Conservation (phyloP, 2,329 filamentous ascomycete species). For the Cladosporium oxysporum region DNA sequence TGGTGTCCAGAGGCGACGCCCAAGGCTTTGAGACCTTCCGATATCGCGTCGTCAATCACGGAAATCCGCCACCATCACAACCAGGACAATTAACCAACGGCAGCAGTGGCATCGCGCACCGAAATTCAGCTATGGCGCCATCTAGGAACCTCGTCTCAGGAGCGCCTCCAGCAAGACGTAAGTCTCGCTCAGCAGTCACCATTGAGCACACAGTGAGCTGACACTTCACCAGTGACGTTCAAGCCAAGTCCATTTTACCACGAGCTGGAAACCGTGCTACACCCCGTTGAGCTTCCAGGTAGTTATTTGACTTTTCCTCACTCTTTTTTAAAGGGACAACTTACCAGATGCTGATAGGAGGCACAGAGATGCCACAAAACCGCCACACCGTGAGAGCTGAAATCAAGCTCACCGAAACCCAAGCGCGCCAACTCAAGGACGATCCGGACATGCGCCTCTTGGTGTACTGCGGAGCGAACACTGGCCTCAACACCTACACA, state of each 20-base stretch:
- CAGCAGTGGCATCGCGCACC: neutral
- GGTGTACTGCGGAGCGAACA: slow-evolving; percentile 71
- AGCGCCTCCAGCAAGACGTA: slow-evolving; percentile 1
- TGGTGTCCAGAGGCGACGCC: slow-evolving; percentile 39
- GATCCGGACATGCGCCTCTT: slow-evolving; percentile 71
- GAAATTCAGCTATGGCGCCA: slow-evolving; percentile 3
- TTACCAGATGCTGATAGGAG: slow-evolving; percentile 35
- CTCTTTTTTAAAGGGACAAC: slow-evolving; percentile 25
- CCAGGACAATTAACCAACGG: slow-evolving; percentile 16
- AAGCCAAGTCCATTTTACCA: slow-evolving; percentile 86
- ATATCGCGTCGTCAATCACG: slow-evolving; percentile 45
- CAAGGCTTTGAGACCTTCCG: slow-evolving; percentile 41
- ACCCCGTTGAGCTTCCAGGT: slow-evolving; percentile 72
- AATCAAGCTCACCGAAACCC: slow-evolving; percentile 57
- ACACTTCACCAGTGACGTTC: slow-evolving; percentile 37
- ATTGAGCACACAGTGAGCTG: neutral
- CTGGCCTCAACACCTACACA: slow-evolving; percentile 56
- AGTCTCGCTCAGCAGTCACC: neutral
- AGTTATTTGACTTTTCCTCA: slow-evolving; percentile 37
- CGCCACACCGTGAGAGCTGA: slow-evolving; percentile 60
- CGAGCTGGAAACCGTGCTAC: slow-evolving; percentile 65
- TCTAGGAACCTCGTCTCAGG: slow-evolving; percentile 22
- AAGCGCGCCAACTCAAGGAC: slow-evolving; percentile 57
- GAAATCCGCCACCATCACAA: slow-evolving; percentile 38
- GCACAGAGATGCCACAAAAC: slow-evolving; percentile 60